Percentiles rank a stretch among this genome's conserved stretches.
Evolutionary conservation across 2,329 filamentous ascomycete genomes (phyloP).

Genomic region (Colletotrichum chlorophyti): DNA sequence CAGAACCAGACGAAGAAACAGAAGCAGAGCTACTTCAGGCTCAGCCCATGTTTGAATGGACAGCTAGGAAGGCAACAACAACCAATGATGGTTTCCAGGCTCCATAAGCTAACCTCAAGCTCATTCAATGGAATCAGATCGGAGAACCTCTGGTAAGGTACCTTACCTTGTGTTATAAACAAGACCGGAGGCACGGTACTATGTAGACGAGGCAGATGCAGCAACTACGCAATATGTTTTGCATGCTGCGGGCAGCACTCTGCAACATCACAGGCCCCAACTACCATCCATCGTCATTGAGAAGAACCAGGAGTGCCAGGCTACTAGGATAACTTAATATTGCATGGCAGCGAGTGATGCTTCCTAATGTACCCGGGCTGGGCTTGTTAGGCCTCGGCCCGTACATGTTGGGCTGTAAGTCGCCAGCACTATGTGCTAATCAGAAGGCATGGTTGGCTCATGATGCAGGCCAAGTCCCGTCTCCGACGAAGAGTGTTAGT

Average conservation of each 20-base stretch:
- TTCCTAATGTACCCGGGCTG: neutral
- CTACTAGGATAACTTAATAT: too few relatives aligned
- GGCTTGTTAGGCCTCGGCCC: neutral
- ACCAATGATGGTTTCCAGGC: too few relatives aligned
- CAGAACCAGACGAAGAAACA: neutral
- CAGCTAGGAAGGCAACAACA: too few relatives aligned
- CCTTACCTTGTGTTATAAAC: too few relatives aligned
- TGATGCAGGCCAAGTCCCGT: neutral
- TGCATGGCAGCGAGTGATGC: neutral
- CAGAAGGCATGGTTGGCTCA: conserved; percentile 21
- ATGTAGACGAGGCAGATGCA: neutral
- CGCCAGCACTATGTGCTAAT: conserved; percentile 35
- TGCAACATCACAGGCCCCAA: neutral
- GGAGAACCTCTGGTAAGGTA: too few relatives aligned
- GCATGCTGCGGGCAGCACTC: conserved; percentile 1
- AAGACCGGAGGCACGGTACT: too few relatives aligned
- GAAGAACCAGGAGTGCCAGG: too few relatives aligned
- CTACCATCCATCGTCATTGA: neutral
- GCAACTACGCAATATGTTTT: conserved; percentile 12
- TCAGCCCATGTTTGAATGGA: too few relatives aligned
- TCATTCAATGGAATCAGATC: too few relatives aligned
- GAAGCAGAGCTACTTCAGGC: too few relatives aligned
- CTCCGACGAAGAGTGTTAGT: conserved; percentile 9
- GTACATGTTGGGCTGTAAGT: conserved; percentile 38
- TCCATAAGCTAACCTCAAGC: too few relatives aligned